Percentiles rank a stretch among this genome's conserved stretches.
Conservation (phyloP, 2,329 filamentous ascomycete genomes). For the Teratosphaeria gauchensis region DNA sequence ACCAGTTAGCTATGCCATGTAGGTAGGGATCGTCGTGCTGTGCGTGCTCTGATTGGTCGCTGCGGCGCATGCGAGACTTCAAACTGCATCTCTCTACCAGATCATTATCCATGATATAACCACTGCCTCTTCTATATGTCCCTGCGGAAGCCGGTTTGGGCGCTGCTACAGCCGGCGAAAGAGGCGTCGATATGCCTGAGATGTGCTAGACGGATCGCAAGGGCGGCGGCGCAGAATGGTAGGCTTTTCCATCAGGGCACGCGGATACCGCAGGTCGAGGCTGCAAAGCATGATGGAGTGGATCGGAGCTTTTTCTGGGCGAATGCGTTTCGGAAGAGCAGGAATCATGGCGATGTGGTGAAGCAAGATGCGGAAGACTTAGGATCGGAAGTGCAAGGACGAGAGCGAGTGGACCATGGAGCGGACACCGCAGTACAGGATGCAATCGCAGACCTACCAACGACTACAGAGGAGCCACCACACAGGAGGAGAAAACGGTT, state of each 20-base stretch:
- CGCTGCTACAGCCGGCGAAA: conserved; percentile 4
- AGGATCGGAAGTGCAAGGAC: not conserved
- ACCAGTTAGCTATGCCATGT: not conserved
- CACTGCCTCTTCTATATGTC: conserved; percentile 8
- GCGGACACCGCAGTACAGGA: not conserved
- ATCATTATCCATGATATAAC: not conserved
- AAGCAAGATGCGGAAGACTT: not conserved
- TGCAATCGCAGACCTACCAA: conserved; percentile 1
- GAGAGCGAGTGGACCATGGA: not conserved
- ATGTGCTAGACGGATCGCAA: conserved; percentile 18
- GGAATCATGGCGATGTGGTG: not conserved
- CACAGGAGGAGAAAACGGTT: conserved; percentile 26
- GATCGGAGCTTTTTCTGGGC: conserved; percentile 27
- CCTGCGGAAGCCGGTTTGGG: conserved; percentile 6
- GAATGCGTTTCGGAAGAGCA: conserved; percentile 18
- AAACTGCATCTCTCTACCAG: not conserved
- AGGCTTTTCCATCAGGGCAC: conserved; percentile 12
- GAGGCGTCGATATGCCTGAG: conserved; percentile 17
- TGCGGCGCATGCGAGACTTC: not conserved
- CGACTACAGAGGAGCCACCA: conserved; percentile 17
- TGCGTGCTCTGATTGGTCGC: not conserved
- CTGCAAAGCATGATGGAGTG: conserved; percentile 16
- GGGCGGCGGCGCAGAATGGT: conserved; percentile 7
- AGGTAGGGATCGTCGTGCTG: not conserved
- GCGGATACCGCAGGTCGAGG: conserved; percentile 13